Percentiles rank a stretch among this genome's conserved stretches.
These are phyloP conservation scores for Phyllostachys edulis DNA, from an alignment of 176 grass and related monocot genomes.

Conservation along the genomic window DNA sequence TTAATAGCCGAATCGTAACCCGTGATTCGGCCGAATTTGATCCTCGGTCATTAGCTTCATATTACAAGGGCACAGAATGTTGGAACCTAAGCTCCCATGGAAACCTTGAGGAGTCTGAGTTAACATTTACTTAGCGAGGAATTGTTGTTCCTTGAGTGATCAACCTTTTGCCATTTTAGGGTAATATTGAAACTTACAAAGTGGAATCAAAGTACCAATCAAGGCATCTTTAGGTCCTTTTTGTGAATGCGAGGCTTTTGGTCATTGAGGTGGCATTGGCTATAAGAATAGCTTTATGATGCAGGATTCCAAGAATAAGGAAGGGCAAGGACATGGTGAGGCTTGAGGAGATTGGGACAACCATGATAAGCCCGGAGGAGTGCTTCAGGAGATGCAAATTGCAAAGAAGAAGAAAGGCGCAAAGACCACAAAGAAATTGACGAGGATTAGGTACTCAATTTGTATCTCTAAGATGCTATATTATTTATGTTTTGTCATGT, in stretches of 20 bases:
- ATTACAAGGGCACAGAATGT: neutral
- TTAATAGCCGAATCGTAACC: too few species aligned
- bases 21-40: too few species aligned
- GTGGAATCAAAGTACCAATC: neutral
- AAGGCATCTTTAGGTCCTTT: conserved; percentile 27
- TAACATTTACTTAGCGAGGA: neutral
- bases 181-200: conserved; percentile 23
- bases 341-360: too few species aligned
- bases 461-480: too few species aligned
- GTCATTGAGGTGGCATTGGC: conserved; percentile 29
- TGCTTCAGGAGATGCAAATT: too few species aligned
- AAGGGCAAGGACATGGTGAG: conserved; percentile 51
- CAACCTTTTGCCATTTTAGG: conserved; percentile 34
- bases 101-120: conserved; percentile 15
- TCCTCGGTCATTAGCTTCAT: too few species aligned
- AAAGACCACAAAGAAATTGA: too few species aligned
- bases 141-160: conserved; percentile 10
- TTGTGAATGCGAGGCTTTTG: conserved; percentile 20
- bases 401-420: too few species aligned
- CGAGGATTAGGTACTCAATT: too few species aligned
- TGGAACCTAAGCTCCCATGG: neutral
- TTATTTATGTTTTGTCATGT: too few species aligned
- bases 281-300: conserved; percentile 44
- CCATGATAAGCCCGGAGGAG: too few species aligned
- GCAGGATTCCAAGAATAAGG: conserved; percentile 70